Percentiles rank a stretch among this genome's conserved stretches.
Evolutionary conservation across 2,329 filamentous ascomycete genomes (phyloP).

Genomic region (Diaporthe batatas): DNA sequence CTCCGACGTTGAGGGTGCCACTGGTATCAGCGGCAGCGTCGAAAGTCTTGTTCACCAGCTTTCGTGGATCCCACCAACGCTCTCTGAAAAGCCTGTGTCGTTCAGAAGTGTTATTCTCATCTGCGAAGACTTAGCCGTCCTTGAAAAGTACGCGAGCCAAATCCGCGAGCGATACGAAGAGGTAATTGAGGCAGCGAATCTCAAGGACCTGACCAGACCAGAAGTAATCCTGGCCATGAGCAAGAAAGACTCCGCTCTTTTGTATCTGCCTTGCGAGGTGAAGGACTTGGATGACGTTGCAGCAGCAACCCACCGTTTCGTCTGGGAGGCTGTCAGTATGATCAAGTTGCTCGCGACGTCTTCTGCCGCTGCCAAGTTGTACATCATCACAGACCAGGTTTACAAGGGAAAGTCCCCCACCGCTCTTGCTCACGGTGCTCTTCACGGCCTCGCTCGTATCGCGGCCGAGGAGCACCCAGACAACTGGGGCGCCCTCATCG

Average conservation of each 20-base stretch:
- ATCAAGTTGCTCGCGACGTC: neutral
- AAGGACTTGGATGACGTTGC: neutral
- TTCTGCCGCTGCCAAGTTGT: neutral
- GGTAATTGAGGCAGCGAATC: neutral
- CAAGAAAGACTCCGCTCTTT: neutral
- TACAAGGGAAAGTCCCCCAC: neutral
- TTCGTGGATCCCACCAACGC: neutral
- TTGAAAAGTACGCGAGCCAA: neutral
- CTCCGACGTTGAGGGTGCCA: slow-evolving; percentile 6
- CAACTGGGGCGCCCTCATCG: slow-evolving; percentile 4
- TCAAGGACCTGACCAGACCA: neutral
- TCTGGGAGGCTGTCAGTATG: neutral
- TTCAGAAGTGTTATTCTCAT: neutral
- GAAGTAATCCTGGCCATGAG: neutral
- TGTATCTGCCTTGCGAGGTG: neutral
- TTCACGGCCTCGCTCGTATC: slow-evolving; percentile 4
- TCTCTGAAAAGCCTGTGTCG: neutral
- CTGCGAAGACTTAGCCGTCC: neutral
- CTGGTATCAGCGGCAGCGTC: slow-evolving; percentile 11
- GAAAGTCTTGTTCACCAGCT: slow-evolving; percentile 1
- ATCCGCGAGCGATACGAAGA: neutral
- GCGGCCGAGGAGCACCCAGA: neutral
- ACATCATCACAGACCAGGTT: neutral
- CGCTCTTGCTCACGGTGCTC: neutral
- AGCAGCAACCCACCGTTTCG: neutral